Evolutionary conservation across 805 yeast species (phyloP).

Genomic region (Millerago galiae): DNA sequence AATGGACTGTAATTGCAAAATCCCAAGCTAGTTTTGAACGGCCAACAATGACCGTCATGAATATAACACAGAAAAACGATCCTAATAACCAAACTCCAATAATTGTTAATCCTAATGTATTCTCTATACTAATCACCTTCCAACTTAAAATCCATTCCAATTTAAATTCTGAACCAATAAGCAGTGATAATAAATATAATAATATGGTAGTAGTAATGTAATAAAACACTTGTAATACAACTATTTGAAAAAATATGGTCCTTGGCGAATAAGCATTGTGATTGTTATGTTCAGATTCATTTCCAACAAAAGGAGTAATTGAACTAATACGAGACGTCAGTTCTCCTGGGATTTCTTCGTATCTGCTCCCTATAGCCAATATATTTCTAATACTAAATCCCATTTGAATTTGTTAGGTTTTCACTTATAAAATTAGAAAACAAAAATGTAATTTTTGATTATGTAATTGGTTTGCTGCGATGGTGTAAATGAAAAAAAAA

Average conservation of each 20-base stretch:
- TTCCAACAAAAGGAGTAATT: conserved; percentile 1
- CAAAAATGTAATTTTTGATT: neutral
- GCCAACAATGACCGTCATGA: conserved; percentile 83
- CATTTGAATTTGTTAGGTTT: neutral
- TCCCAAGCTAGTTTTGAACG: conserved; percentile 94
- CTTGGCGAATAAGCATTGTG: conserved; percentile 37
- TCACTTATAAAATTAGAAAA: too few relatives aligned
- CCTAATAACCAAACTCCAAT: conserved; percentile 77
- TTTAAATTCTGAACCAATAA: conserved; percentile 66
- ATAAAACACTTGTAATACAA: conserved; percentile 71
- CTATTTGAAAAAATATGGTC: conserved; percentile 62
- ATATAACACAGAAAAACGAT: conserved; percentile 74
- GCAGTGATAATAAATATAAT: conserved; percentile 56
- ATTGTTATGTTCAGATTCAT: neutral
- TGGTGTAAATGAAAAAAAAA: neutral
- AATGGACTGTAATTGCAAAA: conserved; percentile 90
- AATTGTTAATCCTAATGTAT: conserved; percentile 74
- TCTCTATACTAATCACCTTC: conserved; percentile 65
- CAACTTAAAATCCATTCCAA: conserved; percentile 75
- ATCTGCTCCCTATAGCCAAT: conserved; percentile 3
- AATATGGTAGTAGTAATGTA: conserved; percentile 65
- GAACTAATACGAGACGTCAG: neutral
- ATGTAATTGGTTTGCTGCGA: neutral
- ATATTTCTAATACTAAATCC: conserved; percentile 5
- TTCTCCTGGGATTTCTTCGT: conserved; percentile 2